Evolutionary conservation across 139 green algal species (phyloP).

Genomic region (Desmodesmus armatus): DNA sequence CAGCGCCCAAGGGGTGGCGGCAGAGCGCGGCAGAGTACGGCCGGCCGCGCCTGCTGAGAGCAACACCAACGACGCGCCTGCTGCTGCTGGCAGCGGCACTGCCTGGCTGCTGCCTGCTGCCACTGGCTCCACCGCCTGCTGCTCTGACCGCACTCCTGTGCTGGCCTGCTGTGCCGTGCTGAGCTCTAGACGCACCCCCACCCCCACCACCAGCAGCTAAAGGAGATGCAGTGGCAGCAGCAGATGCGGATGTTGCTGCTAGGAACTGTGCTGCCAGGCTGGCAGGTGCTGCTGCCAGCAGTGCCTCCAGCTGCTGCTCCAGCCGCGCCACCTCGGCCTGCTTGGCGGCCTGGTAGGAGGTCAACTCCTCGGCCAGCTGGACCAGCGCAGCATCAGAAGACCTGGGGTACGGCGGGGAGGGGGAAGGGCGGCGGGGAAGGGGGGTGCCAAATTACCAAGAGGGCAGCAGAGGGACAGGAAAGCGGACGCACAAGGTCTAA

Average conservation of each 20-base stretch:
- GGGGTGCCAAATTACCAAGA: no score
- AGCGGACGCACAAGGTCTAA: no score
- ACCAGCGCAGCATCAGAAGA: slow-evolving; percentile 23
- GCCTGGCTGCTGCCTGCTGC: not conserved
- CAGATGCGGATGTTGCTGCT: not conserved
- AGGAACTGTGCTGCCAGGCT: slow-evolving; percentile 3
- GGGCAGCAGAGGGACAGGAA: no score
- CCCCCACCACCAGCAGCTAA: not conserved
- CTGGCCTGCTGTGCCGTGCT: not conserved
- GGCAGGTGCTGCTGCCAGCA: slow-evolving; percentile 37
- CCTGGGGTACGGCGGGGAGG: no score
- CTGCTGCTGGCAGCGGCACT: not conserved
- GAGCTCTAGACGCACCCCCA: not conserved
- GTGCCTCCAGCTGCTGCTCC: slow-evolving; percentile 39
- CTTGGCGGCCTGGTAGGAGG: slow-evolving; percentile 32
- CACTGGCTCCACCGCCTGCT: not conserved
- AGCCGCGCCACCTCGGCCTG: slow-evolving; percentile 45
- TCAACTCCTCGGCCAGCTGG: slow-evolving; percentile 11
- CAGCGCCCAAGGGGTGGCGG: no score
- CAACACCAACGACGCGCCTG: no score
- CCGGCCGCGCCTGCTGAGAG: no score
- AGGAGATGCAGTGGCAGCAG: not conserved
- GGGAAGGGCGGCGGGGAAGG: no score
- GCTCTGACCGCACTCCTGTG: not conserved
- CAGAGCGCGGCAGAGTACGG: no score